Conservation (phyloP, 2,329 filamentous ascomycete genomes). For the Alternaria ethzedia region DNA sequence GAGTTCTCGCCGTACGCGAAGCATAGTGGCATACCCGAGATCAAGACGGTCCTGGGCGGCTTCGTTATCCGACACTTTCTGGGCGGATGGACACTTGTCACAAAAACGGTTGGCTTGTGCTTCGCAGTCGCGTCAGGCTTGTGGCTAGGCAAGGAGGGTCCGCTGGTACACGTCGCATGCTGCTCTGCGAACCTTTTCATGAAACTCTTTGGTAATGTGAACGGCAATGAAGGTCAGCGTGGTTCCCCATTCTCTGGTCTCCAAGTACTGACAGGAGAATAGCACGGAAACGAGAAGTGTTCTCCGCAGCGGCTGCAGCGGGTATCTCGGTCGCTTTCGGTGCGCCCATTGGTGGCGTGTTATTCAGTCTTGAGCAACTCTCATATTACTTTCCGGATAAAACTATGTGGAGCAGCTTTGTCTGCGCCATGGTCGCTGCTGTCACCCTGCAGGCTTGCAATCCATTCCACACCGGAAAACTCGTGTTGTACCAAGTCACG, state of each 20-base stretch:
- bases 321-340: conserved; percentile 95
- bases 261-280: conserved; percentile 25
- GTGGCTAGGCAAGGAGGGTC: conserved; percentile 97
- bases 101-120: conserved; percentile 88
- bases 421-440: conserved; percentile 98
- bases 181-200: conserved; percentile 95
- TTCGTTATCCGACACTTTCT: conserved; percentile 91
- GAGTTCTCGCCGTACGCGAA: conserved; percentile 87
- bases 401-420: conserved; percentile 99
- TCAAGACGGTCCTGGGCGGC: conserved; percentile 93
- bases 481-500: conserved; percentile 94
- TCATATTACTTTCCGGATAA: conserved; percentile 99
- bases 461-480: conserved; percentile 92
- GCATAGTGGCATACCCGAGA: conserved; percentile 95
- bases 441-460: conserved; percentile 92
- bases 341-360: conserved; percentile 88
- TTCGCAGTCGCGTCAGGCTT: conserved; percentile 91
- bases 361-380: conserved; percentile 95
- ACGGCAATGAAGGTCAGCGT: conserved; percentile 78
- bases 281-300: conserved; percentile 91
- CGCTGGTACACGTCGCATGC: conserved; percentile 93
- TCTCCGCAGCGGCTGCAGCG: conserved; percentile 89
- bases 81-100: conserved; percentile 84
- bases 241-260: too few relatives aligned
- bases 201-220: conserved; percentile 82